A percentile compares a stretch with the other conserved stretches of the same genome.
These are phyloP conservation scores for Alternaria viburni DNA, from an alignment of 2,329 filamentous ascomycete genomes.

Conservation along the genomic window DNA sequence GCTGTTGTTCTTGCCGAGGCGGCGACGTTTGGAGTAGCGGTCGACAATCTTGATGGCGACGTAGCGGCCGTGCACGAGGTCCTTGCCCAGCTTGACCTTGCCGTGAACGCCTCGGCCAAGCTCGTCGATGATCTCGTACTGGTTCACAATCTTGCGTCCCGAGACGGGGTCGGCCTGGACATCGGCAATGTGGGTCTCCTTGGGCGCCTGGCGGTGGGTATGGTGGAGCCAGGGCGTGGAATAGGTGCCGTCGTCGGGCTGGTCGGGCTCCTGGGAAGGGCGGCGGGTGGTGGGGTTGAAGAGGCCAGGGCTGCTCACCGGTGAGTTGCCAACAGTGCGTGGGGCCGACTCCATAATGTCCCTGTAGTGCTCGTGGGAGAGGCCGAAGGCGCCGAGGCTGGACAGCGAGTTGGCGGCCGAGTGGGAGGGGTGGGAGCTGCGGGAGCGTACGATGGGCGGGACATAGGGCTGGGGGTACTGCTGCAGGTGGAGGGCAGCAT, in stretches of 20 bases:
- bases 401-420: slow-evolving; percentile 48
- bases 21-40: slow-evolving; percentile 89
- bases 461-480: slow-evolving; percentile 49
- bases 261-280: slow-evolving; percentile 33
- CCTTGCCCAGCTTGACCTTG: slow-evolving; percentile 93
- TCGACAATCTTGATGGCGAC: slow-evolving; percentile 99
- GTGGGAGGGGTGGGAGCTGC: slow-evolving; percentile 52
- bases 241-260: slow-evolving; percentile 51
- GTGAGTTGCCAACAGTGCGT: slow-evolving; percentile 55
- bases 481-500: slow-evolving; percentile 56
- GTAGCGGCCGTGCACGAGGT: slow-evolving; percentile 74
- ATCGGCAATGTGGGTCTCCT: slow-evolving; percentile 82
- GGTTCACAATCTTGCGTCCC: slow-evolving; percentile 94
- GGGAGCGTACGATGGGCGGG: slow-evolving; percentile 49
- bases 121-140: slow-evolving; percentile 96
- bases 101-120: slow-evolving; percentile 95
- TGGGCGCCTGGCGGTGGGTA: slow-evolving; percentile 57
- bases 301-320: slow-evolving; percentile 55
- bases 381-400: slow-evolving; percentile 50
- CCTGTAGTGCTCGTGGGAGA: slow-evolving; percentile 40
- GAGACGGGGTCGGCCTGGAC: slow-evolving; percentile 89
- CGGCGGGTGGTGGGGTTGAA: slow-evolving; percentile 50
- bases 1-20: slow-evolving; percentile 77
- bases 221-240: slow-evolving; percentile 59
- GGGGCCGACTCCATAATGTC: slow-evolving; percentile 48